Evolutionary conservation across 1,284 basidiomycete genomes (phyloP), one percentile per base, ranked within the genome.

Genomic region (Ceraceosorus guamensis): DNA sequence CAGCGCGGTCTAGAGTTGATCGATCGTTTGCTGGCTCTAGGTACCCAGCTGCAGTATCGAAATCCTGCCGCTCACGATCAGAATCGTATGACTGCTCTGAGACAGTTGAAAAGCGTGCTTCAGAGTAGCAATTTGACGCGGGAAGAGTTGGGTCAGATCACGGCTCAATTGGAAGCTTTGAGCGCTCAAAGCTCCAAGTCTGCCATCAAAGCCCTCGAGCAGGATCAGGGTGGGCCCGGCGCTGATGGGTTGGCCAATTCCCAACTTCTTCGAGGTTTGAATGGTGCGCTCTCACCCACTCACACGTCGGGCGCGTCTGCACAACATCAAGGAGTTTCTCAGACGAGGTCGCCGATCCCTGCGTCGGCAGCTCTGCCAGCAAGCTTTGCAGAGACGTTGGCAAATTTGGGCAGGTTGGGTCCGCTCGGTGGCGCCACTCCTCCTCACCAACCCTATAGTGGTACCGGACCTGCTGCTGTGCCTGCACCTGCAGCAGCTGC

Each of bases 91-190:
- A 60, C 67, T 13, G 62, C 68, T 31, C 61, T 76, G 13, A 53
- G 35, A 45, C 62, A 91, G 87, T 79, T 92, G 57, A 85, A 86
- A 51, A 82, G 81, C 53, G 79, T 91, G 35, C 86, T 91, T 0
- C 84, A 87, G 69, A 82, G 68, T 16, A 74, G 84, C 2, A 86
- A 87, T 13, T 84, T 91, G 14, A 88, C 88, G 2, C 84, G 87
- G 66, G 83, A 84, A 31, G 87, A 92, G 71, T 80, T 92, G 32
- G 81, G 81, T 44, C 87, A 89, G 70, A 91, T 93, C 54, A 80
- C 90, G 0, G 77, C 79, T 35, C 88, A 91, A 71, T 77, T 93
- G 5, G 85, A 87, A 39, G 80, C 81, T 34, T 78, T 91, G 16
- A 81, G 84, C 39, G 53, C 56, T 18, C 68, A 72, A 31, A n/a